Percentiles rank a stretch among this genome's conserved stretches.
Conservation (phyloP, 2,329 filamentous ascomycete genomes). For the Colletotrichum euphorbiae region DNA sequence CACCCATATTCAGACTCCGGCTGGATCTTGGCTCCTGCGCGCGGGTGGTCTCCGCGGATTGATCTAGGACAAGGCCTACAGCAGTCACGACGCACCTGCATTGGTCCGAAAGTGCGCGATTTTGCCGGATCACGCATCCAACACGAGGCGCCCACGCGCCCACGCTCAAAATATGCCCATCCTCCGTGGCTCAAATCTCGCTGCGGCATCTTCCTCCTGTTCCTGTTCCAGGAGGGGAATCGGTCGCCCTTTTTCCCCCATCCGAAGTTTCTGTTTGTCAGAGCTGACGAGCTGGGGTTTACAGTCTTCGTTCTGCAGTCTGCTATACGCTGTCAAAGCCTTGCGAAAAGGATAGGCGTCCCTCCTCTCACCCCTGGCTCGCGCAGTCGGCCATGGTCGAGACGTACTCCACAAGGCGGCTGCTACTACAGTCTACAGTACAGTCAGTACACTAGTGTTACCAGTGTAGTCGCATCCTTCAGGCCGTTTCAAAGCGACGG, state of each 20-base stretch:
- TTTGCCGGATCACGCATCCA: not conserved
- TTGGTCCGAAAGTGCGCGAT: slow-evolving; percentile 24
- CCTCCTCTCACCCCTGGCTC: not conserved
- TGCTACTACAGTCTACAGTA: too few species aligned
- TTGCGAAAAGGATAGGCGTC: not conserved
- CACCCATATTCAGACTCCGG: slow-evolving; percentile 2
- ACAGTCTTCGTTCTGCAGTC: not conserved
- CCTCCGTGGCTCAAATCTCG: slow-evolving; percentile 23
- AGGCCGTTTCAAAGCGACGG: slow-evolving; percentile 23
- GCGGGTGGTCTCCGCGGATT: slow-evolving; percentile 29
- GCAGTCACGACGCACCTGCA: slow-evolving; percentile 29
- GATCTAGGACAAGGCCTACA: slow-evolving; percentile 16
- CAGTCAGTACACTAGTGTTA: too few species aligned
- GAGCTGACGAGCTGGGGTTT: slow-evolving; percentile 19
- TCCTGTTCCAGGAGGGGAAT: not conserved
- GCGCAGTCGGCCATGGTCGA: not conserved
- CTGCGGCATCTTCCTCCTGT: slow-evolving; percentile 3
- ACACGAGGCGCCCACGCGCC: slow-evolving; percentile 13
- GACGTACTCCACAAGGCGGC: slow-evolving; percentile 6
- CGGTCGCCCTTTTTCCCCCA: not conserved
- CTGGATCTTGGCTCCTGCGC: slow-evolving; percentile 21
- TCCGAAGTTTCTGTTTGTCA: slow-evolving; percentile 22
- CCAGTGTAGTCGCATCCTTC: slow-evolving; percentile 7
- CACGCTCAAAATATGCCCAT: slow-evolving; percentile 34
- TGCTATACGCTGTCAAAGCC: not conserved